Conservation (phyloP, 345 rosid genomes). For the Cardiospermum halicacabum region DNA sequence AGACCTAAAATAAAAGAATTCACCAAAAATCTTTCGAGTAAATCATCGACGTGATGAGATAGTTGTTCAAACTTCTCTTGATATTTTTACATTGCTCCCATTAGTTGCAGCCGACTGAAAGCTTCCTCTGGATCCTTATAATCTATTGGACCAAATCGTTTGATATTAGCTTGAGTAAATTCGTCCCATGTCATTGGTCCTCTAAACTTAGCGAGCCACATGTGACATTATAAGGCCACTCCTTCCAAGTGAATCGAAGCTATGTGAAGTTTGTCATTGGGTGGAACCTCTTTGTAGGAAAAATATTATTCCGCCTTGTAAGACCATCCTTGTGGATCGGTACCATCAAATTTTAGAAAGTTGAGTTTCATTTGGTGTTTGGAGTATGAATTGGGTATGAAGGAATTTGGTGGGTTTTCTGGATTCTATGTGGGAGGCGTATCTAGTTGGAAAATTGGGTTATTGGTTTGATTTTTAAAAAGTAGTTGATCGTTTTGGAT, state of each 20-base stretch:
- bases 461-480: too few relatives aligned
- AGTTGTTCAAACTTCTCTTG: neutral
- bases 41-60: too few relatives aligned
- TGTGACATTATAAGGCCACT: neutral
- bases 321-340: neutral
- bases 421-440: too few relatives aligned
- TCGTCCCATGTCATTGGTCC: neutral
- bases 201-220: neutral
- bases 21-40: too few relatives aligned
- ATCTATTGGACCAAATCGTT: neutral
- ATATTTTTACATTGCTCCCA: too few relatives aligned
- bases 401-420: too few relatives aligned
- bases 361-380: neutral
- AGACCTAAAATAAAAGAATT: too few relatives aligned
- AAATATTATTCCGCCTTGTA: neutral
- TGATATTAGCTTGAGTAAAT: neutral
- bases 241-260: neutral
- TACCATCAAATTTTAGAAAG: neutral
- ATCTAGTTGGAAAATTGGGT: too few relatives aligned
- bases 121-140: neutral
- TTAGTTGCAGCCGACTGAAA: neutral
- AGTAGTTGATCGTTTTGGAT: too few relatives aligned
- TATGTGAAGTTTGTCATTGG: neutral
- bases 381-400: too few relatives aligned
- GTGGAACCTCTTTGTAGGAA: neutral